These are phyloP conservation scores for Bolboschoenus planiculmis DNA, from an alignment of 176 grass and related monocot species.

Conservation along the genomic window DNA sequence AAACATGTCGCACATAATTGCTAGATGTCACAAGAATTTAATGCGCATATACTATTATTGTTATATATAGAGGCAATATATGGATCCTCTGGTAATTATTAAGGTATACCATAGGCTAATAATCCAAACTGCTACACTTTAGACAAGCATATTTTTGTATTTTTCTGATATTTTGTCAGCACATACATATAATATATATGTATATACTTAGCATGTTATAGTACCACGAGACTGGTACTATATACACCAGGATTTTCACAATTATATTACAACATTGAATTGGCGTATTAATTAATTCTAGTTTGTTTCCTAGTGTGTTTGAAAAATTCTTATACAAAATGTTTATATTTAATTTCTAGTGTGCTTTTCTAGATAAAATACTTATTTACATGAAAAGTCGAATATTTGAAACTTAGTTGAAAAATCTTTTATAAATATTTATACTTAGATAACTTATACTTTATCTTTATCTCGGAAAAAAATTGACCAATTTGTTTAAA, in stretches of 20 bases:
- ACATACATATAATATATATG: too few species aligned
- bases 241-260: background rate
- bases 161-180: background rate
- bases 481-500: too few species aligned
- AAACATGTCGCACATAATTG: background rate
- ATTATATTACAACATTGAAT: background rate
- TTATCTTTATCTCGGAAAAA: too few species aligned
- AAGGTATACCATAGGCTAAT: background rate
- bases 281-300: background rate
- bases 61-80: background rate
- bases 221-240: background rate
- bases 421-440: too few species aligned
- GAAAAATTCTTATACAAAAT: too few species aligned
- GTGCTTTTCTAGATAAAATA: too few species aligned
- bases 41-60: background rate
- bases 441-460: too few species aligned
- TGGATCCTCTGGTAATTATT: conserved; percentile 6
- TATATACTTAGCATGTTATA: background rate
- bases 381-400: too few species aligned
- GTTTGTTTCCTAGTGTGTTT: background rate
- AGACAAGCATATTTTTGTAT: background rate
- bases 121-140: background rate
- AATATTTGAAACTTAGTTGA: too few species aligned
- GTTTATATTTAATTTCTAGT: too few species aligned
- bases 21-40: conserved; percentile 10